Base-by-base conservation (phyloP, 306 rosid species). In the Hippophae rhamnoides region DNA sequence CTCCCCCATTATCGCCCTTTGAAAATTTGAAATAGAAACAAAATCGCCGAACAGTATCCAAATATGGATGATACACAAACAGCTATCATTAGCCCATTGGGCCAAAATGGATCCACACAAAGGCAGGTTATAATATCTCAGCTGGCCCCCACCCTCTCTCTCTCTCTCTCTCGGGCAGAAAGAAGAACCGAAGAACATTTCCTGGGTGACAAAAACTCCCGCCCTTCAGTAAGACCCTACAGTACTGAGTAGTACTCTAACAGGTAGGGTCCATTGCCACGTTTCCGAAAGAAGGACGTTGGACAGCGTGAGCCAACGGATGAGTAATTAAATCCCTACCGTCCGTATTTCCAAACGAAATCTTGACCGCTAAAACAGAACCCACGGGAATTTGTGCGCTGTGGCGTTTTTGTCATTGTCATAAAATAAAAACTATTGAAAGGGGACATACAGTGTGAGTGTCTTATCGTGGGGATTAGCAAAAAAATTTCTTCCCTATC, bases 121-220 rank as follows among this genome's bases (percentile, higher is more conserved):
- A 31, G 5, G 38, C 38, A 31, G 38, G 38, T 31, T 31, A 31
- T 31, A 31, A 31, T 31, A 31, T 31, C 38, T 31, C 38, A 31
- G 38, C 38, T 31, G 38, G 38, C 38, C 38, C 38, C 38, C 38
- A 0, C 38, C 2, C 38, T 31, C 38, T 18, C 57, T 18, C 10
- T n/a, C 63, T 41, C 26, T 40, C 57, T 18, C 10, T n/a, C 63
- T 8, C 38, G 5, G 25, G 12, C 55, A 3, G 71, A 57, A 53
- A 54, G 58, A 42, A 40, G 7, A n/a, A 18, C 54, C 25, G 63
- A 31, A 47, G 65, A 72, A 63, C 73, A 73, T 69, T 65, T 41
- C 75, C 82, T 73, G 69, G 43, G 77, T 58, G 86, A 81, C 84
- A 78, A 75, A 82, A 69, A 78, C 83, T 90, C 97, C 96, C 96